phyloP scores from a whole-genome alignment of 345 rosid genomes.

The Sonneratia caseolaris region DNA sequence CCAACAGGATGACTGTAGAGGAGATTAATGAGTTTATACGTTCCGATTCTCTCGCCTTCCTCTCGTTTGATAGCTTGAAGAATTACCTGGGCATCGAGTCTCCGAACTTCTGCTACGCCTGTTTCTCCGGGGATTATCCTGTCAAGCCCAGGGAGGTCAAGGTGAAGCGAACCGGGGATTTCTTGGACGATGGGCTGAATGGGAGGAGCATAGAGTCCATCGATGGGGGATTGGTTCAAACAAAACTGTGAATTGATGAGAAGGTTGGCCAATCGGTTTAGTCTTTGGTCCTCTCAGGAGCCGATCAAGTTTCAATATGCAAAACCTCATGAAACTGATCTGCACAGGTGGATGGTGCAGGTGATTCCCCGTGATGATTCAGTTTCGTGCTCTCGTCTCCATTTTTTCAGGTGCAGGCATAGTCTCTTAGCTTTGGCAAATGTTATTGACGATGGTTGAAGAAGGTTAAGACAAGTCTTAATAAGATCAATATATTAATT shows the following conservation, averaged over 20 bases:
- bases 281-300: neutral
- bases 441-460: neutral
- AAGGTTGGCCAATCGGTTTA: constrained; percentile 4
- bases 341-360: neutral
- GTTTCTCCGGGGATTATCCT: constrained; percentile 85
- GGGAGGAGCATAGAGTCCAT: constrained; percentile 61
- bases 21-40: constrained; percentile 67
- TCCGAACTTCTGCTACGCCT: constrained; percentile 68
- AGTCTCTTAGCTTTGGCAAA: neutral
- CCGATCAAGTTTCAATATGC: neutral
- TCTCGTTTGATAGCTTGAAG: constrained; percentile 55
- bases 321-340: neutral
- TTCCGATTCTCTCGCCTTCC: constrained; percentile 76
- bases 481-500: neutral
- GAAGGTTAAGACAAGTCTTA: neutral
- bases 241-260: constrained; percentile 6
- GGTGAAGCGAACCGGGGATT: constrained; percentile 81
- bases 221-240: constrained; percentile 71
- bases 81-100: constrained; percentile 44
- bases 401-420: neutral
- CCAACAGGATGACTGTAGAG: constrained; percentile 75
- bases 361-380: neutral
- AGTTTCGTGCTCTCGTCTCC: neutral
- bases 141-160: constrained; percentile 60
- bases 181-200: constrained; percentile 70